A percentile compares a stretch with the other conserved stretches of the same genome.
These are phyloP conservation scores for Fraxinus paxiana DNA, from an alignment of 305 asterid species.

Conservation along the genomic window DNA sequence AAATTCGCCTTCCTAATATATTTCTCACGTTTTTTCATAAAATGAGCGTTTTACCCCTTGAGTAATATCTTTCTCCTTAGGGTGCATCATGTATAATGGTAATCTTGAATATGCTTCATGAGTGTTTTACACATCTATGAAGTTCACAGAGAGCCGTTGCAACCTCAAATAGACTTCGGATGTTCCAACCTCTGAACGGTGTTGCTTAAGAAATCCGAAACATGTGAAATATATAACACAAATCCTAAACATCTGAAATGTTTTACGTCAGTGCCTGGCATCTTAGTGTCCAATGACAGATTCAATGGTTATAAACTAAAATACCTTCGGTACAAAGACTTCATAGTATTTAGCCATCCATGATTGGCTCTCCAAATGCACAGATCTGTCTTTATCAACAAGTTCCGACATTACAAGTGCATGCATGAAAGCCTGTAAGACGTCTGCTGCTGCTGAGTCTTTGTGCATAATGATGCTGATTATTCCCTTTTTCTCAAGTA, in stretches of 20 bases:
- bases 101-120: not conserved
- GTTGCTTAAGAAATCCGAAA: not conserved
- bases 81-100: not conserved
- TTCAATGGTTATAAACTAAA: not conserved
- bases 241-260: not conserved
- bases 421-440: constrained; percentile 67
- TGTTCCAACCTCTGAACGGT: not conserved
- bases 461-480: constrained; percentile 59
- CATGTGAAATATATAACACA: not conserved
- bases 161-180: not conserved
- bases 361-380: constrained; percentile 58
- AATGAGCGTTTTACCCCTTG: not conserved
- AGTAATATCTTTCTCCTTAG: not conserved
- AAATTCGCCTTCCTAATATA: not conserved
- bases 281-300: not conserved
- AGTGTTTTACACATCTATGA: not conserved
- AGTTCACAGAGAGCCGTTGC: not conserved
- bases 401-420: constrained; percentile 65
- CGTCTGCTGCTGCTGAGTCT: constrained; percentile 69
- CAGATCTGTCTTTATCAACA: constrained; percentile 32
- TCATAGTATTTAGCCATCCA: constrained; percentile 77
- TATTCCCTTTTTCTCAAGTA: constrained; percentile 44
- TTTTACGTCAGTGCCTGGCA: not conserved
- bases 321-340: constrained; percentile 56
- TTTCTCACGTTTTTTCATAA: not conserved